Evolutionary conservation across 768 basidiomycete genomes (phyloP).

Genomic region (Tylopilus felleus): DNA sequence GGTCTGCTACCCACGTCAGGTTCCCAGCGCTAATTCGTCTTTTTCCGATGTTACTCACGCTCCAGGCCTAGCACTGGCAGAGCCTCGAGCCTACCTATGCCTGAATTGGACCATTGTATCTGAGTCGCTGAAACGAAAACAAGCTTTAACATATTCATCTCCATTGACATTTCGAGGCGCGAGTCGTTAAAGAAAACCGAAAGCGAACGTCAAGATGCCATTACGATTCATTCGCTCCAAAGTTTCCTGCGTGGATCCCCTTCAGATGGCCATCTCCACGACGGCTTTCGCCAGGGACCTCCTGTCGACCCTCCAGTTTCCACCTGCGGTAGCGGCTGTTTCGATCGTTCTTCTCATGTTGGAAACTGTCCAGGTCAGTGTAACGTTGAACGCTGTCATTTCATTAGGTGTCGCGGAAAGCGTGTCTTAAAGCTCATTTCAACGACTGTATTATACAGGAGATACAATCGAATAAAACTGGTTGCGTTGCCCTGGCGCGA

Average conservation of each 20-base stretch:
- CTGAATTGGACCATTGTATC: not conserved
- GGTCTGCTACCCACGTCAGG: not conserved
- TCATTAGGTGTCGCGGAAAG: not conserved
- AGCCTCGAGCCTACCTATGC: not conserved
- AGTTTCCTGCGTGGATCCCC: constrained; percentile 24
- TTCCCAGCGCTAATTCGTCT: not conserved
- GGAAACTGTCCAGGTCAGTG: constrained; percentile 43
- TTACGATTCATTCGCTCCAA: constrained; percentile 28
- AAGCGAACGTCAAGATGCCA: constrained; percentile 21
- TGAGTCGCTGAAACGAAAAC: too few species aligned
- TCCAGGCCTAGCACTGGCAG: not conserved
- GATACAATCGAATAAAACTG: constrained; percentile 37
- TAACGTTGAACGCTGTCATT: not conserved
- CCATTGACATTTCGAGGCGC: too few species aligned
- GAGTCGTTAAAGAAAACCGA: not conserved
- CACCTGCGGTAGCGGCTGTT: constrained; percentile 41
- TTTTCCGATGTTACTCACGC: not conserved
- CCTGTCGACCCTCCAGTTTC: constrained; percentile 36
- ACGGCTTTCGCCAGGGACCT: constrained; percentile 32
- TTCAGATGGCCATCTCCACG: constrained; percentile 30
- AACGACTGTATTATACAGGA: constrained; percentile 11
- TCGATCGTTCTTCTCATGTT: constrained; percentile 42
- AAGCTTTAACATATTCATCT: too few species aligned
- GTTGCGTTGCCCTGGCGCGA: constrained; percentile 38
- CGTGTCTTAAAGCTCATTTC: not conserved